These are phyloP conservation scores for Basidiobolus meristosporus DNA, from an alignment of 371 early-diverging fungal species.

Conservation along the genomic window DNA sequence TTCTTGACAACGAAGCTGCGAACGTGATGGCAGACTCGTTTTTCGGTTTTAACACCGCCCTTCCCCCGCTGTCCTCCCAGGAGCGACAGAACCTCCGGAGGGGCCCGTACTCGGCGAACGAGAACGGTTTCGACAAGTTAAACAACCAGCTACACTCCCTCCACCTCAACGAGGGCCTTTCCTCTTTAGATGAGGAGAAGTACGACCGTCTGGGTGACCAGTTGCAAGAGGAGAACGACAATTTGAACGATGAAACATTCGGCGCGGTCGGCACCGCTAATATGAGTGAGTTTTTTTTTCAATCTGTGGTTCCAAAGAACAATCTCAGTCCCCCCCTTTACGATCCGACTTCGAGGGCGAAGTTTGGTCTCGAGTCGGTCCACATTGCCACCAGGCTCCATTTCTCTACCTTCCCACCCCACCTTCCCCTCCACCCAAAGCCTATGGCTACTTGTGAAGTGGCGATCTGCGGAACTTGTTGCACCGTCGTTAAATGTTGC, in stretches of 20 bases:
- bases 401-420: no score
- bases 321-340: no score
- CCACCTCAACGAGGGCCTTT: constrained; percentile 13
- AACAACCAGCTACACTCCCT: constrained; percentile 20
- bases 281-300: not conserved
- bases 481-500: not conserved
- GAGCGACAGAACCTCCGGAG: constrained; percentile 2
- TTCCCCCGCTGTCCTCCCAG: constrained; percentile 14
- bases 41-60: constrained; percentile 30
- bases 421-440: no score
- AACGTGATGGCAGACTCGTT: constrained; percentile 6
- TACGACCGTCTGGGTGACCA: constrained; percentile 15
- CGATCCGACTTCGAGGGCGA: no score
- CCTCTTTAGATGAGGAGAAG: constrained; percentile 14
- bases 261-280: constrained; percentile 28
- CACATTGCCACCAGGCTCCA: no score
- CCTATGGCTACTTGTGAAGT: no score
- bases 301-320: no score
- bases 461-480: no score
- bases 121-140: constrained; percentile 19
- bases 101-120: constrained; percentile 3
- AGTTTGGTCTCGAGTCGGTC: no score
- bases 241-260: constrained; percentile 74
- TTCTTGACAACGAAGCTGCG: not conserved
- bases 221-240: constrained; percentile 56